Conservation (phyloP, 2,329 filamentous ascomycete genomes). For the Microsporum canis region DNA sequence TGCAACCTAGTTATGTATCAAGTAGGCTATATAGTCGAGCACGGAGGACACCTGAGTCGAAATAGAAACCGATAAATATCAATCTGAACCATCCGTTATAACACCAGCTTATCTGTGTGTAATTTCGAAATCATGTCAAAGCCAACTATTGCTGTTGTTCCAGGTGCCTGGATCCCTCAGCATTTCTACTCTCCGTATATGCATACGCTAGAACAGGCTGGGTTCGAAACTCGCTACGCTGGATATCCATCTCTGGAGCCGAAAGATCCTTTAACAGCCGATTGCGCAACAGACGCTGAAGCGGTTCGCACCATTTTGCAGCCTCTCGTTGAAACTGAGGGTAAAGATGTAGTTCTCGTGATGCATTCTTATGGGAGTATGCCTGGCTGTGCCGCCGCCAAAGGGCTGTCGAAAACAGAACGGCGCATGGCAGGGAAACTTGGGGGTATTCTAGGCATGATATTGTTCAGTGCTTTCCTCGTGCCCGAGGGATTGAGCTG, state of each 20-base stretch:
- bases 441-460: constrained; percentile 7
- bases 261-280: constrained; percentile 6
- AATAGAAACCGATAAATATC: not conserved
- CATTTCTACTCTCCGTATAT: constrained; percentile 19
- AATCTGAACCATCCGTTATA: not conserved
- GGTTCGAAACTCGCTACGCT: constrained; percentile 19
- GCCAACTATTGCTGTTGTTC: constrained; percentile 27
- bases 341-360: constrained; percentile 27
- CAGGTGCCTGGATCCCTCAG: constrained; percentile 27
- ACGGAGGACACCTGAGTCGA: not conserved
- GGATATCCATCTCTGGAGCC: constrained; percentile 11
- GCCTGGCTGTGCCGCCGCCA: constrained; percentile 20
- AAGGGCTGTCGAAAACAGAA: constrained; percentile 16
- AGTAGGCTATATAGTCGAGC: not conserved
- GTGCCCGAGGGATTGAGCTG: constrained; percentile 2
- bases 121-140: constrained; percentile 15
- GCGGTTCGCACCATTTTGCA: constrained; percentile 19
- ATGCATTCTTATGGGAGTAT: constrained; percentile 30
- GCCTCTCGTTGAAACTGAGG: constrained; percentile 20
- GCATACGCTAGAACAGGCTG: constrained; percentile 21
- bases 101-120: not conserved
- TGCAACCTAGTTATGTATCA: not conserved
- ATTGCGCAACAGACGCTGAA: constrained; percentile 20
- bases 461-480: constrained; percentile 7
- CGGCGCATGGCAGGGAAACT: not conserved